Evolutionary conservation across 1,139 yeast genomes (phyloP).

Genomic region (Diutina siamensis): DNA sequence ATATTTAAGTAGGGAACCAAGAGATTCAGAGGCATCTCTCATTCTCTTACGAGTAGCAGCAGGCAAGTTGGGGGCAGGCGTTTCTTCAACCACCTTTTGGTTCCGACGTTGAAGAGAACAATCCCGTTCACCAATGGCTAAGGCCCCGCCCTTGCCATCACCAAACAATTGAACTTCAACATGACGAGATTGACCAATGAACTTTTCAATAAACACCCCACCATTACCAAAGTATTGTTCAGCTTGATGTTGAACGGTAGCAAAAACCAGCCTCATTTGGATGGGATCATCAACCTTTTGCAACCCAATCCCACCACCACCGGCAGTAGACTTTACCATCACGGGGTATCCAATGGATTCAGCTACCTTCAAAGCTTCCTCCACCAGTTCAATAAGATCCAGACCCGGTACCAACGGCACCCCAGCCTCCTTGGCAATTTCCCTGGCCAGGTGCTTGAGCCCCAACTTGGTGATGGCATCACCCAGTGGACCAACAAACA

Average conservation of each 20-base stretch:
- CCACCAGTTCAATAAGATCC: conserved; percentile 56
- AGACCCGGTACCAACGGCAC: conserved; percentile 97
- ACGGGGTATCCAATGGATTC: conserved; percentile 74
- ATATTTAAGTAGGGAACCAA: conserved; percentile 73
- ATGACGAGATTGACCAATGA: conserved; percentile 88
- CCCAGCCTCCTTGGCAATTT: conserved; percentile 74
- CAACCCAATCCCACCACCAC: conserved; percentile 98
- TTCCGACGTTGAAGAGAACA: conserved; percentile 95
- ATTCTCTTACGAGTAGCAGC: conserved; percentile 60
- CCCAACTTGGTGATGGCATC: conserved; percentile 86
- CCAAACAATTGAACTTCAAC: conserved; percentile 96
- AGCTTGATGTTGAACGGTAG: conserved; percentile 89
- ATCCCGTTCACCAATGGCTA: conserved; percentile 93
- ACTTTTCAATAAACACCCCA: conserved; percentile 89
- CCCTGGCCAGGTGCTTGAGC: conserved; percentile 91
- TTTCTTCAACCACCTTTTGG: conserved; percentile 92
- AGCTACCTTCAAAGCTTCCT: conserved; percentile 73
- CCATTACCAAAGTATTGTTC: conserved; percentile 86
- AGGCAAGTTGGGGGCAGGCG: conserved; percentile 93
- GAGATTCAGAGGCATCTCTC: conserved; percentile 76
- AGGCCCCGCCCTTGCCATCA: conserved; percentile 85
- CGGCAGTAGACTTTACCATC: conserved; percentile 96
- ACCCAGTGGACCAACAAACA: conserved; percentile 92
- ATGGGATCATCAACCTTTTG: conserved; percentile 78
- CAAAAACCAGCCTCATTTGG: conserved; percentile 75